Evolutionary conservation across 768 basidiomycete species (phyloP).

Genomic region (Candolleomyces efflorescens): DNA sequence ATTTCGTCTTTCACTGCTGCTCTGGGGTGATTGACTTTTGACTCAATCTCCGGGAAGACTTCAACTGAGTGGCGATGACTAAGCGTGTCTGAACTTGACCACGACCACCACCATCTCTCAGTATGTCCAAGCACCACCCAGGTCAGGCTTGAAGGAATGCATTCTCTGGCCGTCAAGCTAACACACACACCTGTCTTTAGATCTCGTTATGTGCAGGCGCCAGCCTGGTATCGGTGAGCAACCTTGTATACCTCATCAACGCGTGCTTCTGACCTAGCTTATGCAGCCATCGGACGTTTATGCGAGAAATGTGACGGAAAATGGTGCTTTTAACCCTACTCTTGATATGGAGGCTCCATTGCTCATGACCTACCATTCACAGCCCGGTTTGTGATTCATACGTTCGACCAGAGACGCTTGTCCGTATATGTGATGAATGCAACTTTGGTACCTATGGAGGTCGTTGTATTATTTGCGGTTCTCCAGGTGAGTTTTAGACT

Average conservation of each 20-base stretch:
- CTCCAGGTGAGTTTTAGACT: constrained; percentile 69
- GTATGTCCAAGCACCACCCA: constrained; percentile 90
- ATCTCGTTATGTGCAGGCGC: constrained; percentile 97
- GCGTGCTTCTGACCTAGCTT: constrained; percentile 8
- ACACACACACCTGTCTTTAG: constrained; percentile 40
- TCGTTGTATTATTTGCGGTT: constrained; percentile 95
- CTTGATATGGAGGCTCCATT: too few relatives aligned
- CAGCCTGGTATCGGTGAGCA: constrained; percentile 89
- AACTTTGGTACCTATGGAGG: constrained; percentile 99
- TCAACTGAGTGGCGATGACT: not conserved
- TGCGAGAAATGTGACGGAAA: constrained; percentile 99
- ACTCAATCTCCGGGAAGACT: not conserved
- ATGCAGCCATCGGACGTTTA: constrained; percentile 87
- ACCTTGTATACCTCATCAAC: not conserved
- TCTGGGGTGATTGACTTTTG: not conserved
- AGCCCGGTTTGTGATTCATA: constrained; percentile 99
- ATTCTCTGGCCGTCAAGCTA: not conserved
- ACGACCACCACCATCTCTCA: constrained; percentile 1
- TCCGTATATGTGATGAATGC: constrained; percentile 98
- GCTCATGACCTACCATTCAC: not conserved
- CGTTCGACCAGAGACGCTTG: constrained; percentile 96
- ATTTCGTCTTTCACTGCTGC: not conserved
- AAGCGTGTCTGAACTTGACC: not conserved
- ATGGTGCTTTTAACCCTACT: constrained; percentile 57
- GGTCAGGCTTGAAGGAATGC: constrained; percentile 37